A percentile compares a stretch with the other conserved stretches of the same genome.
phyloP scores from a whole-genome alignment of 257 asterid genomes.

The Scutellaria galericulata region DNA sequence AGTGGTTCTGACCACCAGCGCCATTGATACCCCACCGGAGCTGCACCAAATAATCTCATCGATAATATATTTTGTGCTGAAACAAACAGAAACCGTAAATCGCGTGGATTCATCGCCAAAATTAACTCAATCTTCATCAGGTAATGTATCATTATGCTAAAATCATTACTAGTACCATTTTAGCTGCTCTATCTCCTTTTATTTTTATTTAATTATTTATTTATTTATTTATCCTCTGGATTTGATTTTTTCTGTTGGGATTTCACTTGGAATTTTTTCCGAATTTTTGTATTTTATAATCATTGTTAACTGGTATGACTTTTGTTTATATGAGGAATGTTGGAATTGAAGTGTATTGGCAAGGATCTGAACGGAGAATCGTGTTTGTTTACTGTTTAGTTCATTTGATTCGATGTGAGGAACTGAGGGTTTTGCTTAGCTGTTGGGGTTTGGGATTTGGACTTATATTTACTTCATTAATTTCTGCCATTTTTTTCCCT shows the following conservation, averaged over 20 bases:
- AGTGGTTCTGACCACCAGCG: constrained; percentile 10
- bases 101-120: background rate
- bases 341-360: constrained; percentile 25
- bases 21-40: background rate
- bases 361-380: constrained; percentile 25
- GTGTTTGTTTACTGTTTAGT: constrained; percentile 1
- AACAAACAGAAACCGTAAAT: background rate
- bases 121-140: constrained; percentile 5
- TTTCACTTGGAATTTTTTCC: background rate
- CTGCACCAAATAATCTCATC: constrained; percentile 14
- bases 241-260: background rate
- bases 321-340: constrained; percentile 18
- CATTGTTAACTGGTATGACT: background rate
- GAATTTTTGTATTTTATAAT: background rate
- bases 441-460: constrained; percentile 15
- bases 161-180: background rate
- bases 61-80: background rate
- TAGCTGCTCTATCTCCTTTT: background rate
- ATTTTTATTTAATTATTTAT: background rate
- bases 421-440: constrained; percentile 1
- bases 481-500: background rate
- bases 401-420: constrained; percentile 6
- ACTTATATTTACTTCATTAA: background rate
- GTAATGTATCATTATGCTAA: constrained; percentile 15
- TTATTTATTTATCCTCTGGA: background rate